Base-by-base conservation (phyloP, 805 yeast species). In the Sugiyamaella smithiae region DNA sequence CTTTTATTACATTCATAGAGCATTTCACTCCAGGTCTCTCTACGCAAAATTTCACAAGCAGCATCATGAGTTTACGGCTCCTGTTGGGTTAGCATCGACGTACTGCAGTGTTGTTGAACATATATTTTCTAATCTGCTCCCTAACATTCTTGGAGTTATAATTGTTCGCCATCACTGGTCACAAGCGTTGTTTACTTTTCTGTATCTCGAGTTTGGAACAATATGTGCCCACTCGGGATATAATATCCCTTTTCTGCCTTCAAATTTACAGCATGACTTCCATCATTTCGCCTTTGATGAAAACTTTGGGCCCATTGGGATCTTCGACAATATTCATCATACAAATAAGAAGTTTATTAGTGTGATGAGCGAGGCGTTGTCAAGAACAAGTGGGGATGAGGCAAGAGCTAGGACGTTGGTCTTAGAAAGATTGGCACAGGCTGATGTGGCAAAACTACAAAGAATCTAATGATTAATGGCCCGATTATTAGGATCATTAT, bases 61-160 rank as follows among this genome's bases (percentile, higher is more conserved):
- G 32, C 53, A 50, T 26, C 53, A 50, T 36, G 25, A 37, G 46
- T 50, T 50, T 22, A 46, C 50, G 7, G 53, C 53, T 5, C 53
- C 53, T 11, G 33, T 50, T 29, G 45, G 50, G 8, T 38, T 46
- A 17, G 46, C 53, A 5, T 46, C 53, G n/a, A 46, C 46, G 40
- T 50, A 50, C 22, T 49, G 50, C n/a, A 42, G 37, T 24, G 45
- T 49, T 4, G 23, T 38, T 1, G 53, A 50, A 45, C 53, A 50
- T 31, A 17, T 50, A 9, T n/a, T 50, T 7, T 45, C 53, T 16
- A 14, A 57, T 61, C 19, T 63, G 48, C 53, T 55, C 57, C 14
- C 53, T 49, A 9, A 45, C 3, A 37, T 29, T 2, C 31, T 50
- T 7, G 50, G 50, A 1, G 26, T 38, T 11, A 17, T 32, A 38